A percentile compares a stretch with the other conserved stretches of the same genome.
Evolutionary conservation across 2,329 filamentous ascomycete species (phyloP).

Genomic region (Pseudopithomyces maydicus): DNA sequence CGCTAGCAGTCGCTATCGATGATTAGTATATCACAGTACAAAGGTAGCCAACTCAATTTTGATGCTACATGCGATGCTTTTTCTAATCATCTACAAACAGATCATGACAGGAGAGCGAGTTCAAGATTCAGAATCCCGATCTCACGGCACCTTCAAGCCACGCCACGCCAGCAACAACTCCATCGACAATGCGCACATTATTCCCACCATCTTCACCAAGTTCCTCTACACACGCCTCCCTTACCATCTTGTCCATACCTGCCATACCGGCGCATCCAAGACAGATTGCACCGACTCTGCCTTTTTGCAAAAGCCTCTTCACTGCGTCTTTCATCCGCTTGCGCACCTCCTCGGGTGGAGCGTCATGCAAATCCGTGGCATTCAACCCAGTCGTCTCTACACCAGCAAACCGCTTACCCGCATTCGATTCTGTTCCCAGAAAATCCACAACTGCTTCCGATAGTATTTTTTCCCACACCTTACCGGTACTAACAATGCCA

Average conservation of each 20-base stretch:
- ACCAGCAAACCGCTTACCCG: slow-evolving; percentile 68
- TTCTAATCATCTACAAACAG: too few species aligned
- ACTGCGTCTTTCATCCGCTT: slow-evolving; percentile 72
- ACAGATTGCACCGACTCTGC: slow-evolving; percentile 70
- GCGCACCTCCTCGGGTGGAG: slow-evolving; percentile 66
- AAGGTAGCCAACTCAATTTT: too few species aligned
- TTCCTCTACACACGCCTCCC: slow-evolving; percentile 68
- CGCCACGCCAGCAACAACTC: slow-evolving; percentile 71
- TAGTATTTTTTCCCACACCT: slow-evolving; percentile 79
- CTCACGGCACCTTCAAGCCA: slow-evolving; percentile 61
- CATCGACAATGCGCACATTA: slow-evolving; percentile 75
- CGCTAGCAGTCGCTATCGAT: background rate
- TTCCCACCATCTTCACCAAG: slow-evolving; percentile 65
- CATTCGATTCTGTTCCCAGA: slow-evolving; percentile 57
- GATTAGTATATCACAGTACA: too few species aligned
- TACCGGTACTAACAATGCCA: slow-evolving; percentile 88
- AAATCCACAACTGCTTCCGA: slow-evolving; percentile 67
- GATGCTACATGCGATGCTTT: too few species aligned
- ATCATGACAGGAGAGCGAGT: background rate
- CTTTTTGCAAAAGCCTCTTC: slow-evolving; percentile 63
- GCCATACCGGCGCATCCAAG: slow-evolving; percentile 93
- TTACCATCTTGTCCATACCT: slow-evolving; percentile 78
- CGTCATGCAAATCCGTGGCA: slow-evolving; percentile 78
- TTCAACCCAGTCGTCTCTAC: slow-evolving; percentile 82
- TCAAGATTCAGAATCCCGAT: slow-evolving; percentile 32